These are phyloP conservation scores for Suillus weaverae DNA, from an alignment of 768 basidiomycete species.

Conservation along the genomic window DNA sequence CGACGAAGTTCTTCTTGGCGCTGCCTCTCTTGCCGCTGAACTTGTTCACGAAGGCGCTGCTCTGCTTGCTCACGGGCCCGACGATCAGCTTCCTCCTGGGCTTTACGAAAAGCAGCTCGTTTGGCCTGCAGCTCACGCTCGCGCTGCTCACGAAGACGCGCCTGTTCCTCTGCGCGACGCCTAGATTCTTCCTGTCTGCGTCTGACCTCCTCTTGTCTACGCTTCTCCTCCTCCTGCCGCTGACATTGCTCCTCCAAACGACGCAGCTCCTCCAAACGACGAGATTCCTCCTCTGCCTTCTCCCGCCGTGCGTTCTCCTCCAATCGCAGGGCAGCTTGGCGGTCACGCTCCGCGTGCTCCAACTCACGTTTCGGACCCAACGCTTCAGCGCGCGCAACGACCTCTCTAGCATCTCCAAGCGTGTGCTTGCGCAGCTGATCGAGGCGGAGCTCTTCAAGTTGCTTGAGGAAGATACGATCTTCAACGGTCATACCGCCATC, in stretches of 20 bases:
- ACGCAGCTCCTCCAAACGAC: slow-evolving; percentile 22
- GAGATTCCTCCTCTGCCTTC: slow-evolving; percentile 15
- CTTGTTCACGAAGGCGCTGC: slow-evolving; percentile 12
- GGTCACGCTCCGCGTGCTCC: slow-evolving; percentile 23
- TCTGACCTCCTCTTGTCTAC: slow-evolving; percentile 4
- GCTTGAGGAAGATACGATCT: slow-evolving; percentile 28
- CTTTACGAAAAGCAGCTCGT: slow-evolving; percentile 8
- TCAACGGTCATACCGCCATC: slow-evolving; percentile 15
- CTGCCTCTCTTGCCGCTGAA: neutral
- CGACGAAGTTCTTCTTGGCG: slow-evolving; percentile 18
- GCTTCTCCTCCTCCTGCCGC: slow-evolving; percentile 19
- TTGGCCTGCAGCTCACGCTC: slow-evolving; percentile 25
- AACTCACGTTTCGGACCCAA: slow-evolving; percentile 12
- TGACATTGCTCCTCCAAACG: slow-evolving; percentile 9
- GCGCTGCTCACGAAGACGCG: slow-evolving; percentile 19
- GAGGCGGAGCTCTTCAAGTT: slow-evolving; percentile 18
- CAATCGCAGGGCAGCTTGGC: slow-evolving; percentile 16
- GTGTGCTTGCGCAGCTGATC: slow-evolving; percentile 14
- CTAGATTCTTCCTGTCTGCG: slow-evolving; percentile 16
- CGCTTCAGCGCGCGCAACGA: slow-evolving; percentile 22
- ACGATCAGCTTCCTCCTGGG: slow-evolving; percentile 19
- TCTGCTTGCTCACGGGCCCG: slow-evolving; percentile 19
- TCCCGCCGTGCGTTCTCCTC: slow-evolving; percentile 13
- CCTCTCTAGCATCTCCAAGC: slow-evolving; percentile 24
- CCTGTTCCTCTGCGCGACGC: slow-evolving; percentile 17